phyloP scores from a whole-genome alignment of 225 moss, liverwort and hornwort species.

The Bryum argenteum region DNA sequence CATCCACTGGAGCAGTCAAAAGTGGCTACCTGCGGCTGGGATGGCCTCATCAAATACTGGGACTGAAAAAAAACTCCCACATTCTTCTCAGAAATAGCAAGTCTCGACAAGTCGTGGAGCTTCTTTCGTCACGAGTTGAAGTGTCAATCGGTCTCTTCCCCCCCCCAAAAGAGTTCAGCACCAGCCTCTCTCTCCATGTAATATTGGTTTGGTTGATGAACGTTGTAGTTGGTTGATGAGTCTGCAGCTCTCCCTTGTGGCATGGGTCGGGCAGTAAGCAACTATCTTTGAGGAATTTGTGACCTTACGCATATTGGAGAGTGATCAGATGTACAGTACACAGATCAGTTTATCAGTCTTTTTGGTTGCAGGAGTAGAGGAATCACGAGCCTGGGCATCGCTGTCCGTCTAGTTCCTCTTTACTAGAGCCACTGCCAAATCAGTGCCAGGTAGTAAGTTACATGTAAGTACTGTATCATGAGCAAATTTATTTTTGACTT shows the following conservation, averaged over 20 bases:
- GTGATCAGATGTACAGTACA: conserved; percentile 21
- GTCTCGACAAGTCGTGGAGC: background rate
- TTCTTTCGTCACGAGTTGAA: conserved; percentile 7
- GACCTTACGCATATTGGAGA: background rate
- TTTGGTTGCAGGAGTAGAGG: conserved; percentile 6
- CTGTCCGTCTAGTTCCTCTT: too few relatives aligned
- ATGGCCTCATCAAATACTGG: conserved; percentile 94
- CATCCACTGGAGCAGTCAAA: conserved; percentile 96
- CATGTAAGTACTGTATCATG: conserved; percentile 29
- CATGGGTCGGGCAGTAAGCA: background rate
- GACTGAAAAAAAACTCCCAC: conserved; percentile 19
- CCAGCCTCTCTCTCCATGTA: conserved; percentile 24
- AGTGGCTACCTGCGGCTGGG: conserved; percentile 95
- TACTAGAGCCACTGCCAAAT: conserved; percentile 1
- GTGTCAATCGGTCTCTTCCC: conserved; percentile 1
- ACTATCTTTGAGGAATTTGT: conserved; percentile 11
- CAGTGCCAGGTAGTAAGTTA: background rate
- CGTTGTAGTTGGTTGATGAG: background rate
- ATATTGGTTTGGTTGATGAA: conserved; percentile 1
- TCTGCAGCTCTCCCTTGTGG: background rate
- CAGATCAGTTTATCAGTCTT: conserved; percentile 7
- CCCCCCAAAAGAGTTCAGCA: background rate
- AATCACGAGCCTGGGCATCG: background rate
- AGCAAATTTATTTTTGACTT: conserved; percentile 10
- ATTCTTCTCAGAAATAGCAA: background rate